Base-by-base conservation (phyloP, 2,329 filamentous ascomycete genomes). In the Verticillium nonalfalfae region DNA sequence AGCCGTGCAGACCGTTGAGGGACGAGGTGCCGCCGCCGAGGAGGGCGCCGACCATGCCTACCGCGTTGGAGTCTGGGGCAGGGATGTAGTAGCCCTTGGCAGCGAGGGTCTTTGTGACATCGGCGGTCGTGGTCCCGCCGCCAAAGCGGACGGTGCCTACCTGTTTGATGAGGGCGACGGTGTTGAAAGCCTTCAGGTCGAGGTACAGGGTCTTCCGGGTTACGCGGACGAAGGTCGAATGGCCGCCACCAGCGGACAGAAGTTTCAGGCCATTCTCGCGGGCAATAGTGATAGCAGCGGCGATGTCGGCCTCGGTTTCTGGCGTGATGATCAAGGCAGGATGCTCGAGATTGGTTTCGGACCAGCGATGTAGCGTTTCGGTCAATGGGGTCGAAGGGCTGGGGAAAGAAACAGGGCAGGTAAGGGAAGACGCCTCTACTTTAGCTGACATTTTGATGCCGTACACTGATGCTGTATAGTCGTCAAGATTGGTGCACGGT, bases 211-310 rank as follows among this genome's bases (percentile, higher is more conserved):
- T 70, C 6, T 65, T 63, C 2, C 66, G 34, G 9, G 59, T 63
- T 56, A 77, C 67, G 0, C 67, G 67, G 0, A 76, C 66, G 59
- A 73, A 75, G 0, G 70, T 62, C 1, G 66, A 71, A 39, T 74
- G 73, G 6, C 68, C 69, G 1, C 74, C 75, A 2, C 68, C 68
- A 1, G 64, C 66, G 0, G 69, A 61, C 0, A 76, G 38, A 1
- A 77, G 60, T 1, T 61, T 66, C 1, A 76, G 69, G 0, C 62
- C 62, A n/a, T 73, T 71, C 7, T 62, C 31, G 3, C 61, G 66
- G 1, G 74, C 73, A 1, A 71, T 66, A 1, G 36, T 7, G 15
- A 76, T 66, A 1, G 70, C 66, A 0, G 64, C 58, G 0, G 66
- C 56, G 0, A 77, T 63, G 58, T 77, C 73, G 0, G 66, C 7